Evolutionary conservation across 2,329 filamentous ascomycete species (phyloP).

Genomic region (Dothideomycetidae sp.): DNA sequence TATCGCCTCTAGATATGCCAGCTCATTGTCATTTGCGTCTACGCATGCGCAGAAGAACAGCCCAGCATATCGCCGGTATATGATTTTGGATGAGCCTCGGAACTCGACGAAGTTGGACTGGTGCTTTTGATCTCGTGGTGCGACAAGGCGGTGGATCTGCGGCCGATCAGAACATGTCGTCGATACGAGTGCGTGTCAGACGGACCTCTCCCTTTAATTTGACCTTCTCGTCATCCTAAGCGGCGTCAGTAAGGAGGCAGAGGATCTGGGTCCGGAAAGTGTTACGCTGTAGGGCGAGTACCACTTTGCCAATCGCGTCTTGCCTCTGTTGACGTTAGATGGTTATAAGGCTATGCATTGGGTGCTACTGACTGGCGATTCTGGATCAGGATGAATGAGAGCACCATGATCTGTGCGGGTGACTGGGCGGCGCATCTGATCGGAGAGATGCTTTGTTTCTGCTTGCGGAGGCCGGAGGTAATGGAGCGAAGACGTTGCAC

Average conservation of each 20-base stretch:
- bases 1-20: slow-evolving; percentile 92
- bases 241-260: background rate
- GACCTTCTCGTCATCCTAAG: slow-evolving; percentile 91
- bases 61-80: slow-evolving; percentile 93
- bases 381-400: slow-evolving; percentile 82
- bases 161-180: slow-evolving; percentile 5
- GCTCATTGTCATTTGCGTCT: slow-evolving; percentile 96
- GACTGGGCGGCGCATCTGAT: slow-evolving; percentile 4
- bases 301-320: slow-evolving; percentile 97
- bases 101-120: slow-evolving; percentile 98
- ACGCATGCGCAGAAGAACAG: slow-evolving; percentile 99
- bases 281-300: slow-evolving; percentile 82
- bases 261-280: slow-evolving; percentile 10
- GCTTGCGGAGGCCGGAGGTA: too few species aligned
- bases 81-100: slow-evolving; percentile 77
- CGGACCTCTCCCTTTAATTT: slow-evolving; percentile 91
- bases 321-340: slow-evolving; percentile 50
- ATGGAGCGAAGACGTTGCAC: too few species aligned
- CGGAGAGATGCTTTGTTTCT: too few species aligned
- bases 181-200: slow-evolving; percentile 6
- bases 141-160: slow-evolving; percentile 93
- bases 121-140: slow-evolving; percentile 96
- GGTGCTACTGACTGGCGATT: slow-evolving; percentile 58
- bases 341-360: background rate
- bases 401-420: slow-evolving; percentile 48